Evolutionary conservation across 306 rosid species (phyloP).

Genomic region (Mucuna pruriens): DNA sequence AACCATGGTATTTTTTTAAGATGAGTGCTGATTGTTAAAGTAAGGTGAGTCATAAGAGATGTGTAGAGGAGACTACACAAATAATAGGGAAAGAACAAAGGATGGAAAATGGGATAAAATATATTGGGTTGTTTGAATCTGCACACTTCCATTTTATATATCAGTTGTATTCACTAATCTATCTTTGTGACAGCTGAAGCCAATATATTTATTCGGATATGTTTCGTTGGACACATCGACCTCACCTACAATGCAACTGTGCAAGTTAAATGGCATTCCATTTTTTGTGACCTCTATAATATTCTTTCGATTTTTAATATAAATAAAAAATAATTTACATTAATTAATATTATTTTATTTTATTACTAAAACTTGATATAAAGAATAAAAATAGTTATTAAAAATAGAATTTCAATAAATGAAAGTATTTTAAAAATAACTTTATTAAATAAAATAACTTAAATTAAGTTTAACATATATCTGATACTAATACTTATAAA

Average conservation of each 20-base stretch:
- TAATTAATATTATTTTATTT: no score
- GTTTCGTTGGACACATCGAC: background rate
- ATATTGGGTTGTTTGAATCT: background rate
- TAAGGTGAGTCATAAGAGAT: background rate
- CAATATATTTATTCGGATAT: background rate
- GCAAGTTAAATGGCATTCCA: background rate
- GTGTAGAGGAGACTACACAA: background rate
- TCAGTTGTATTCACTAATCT: background rate
- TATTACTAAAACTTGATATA: no score
- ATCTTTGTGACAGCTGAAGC: background rate
- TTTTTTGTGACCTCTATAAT: background rate
- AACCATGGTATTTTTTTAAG: background rate
- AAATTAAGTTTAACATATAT: no score
- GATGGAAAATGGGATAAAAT: background rate
- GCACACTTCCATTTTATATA: background rate
- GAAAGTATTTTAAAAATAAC: no score
- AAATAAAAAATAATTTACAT: no score
- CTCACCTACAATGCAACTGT: background rate
- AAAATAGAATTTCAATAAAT: no score
- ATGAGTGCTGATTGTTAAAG: background rate
- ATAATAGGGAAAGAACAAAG: background rate
- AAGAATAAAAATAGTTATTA: no score
- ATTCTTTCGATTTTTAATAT: no score
- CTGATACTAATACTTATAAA: no score
- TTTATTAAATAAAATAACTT: no score